phyloP scores from a whole-genome alignment of 805 yeast species.

The Ogataea salicorniae region DNA sequence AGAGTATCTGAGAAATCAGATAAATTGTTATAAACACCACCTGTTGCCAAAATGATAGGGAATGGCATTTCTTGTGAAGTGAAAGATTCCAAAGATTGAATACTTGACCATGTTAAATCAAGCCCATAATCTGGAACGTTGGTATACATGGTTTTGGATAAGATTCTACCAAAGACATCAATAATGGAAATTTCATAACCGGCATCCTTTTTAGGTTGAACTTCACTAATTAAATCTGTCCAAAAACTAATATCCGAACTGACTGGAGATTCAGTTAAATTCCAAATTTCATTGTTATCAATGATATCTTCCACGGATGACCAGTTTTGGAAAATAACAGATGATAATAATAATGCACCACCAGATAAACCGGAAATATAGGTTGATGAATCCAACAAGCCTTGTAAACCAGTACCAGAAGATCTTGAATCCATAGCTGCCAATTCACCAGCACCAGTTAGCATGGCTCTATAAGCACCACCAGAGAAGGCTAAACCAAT shows the following conservation, averaged over 20 bases:
- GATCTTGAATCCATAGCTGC: slow-evolving; percentile 74
- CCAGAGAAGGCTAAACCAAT: slow-evolving; percentile 67
- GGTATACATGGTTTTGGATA: slow-evolving; percentile 62
- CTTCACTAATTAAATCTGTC: slow-evolving; percentile 43
- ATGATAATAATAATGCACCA: slow-evolving; percentile 69
- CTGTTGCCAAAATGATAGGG: slow-evolving; percentile 59
- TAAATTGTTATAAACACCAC: slow-evolving; percentile 46
- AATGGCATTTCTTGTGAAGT: slow-evolving; percentile 59
- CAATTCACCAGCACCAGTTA: slow-evolving; percentile 77
- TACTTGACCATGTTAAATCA: slow-evolving; percentile 49
- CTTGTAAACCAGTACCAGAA: slow-evolving; percentile 34
- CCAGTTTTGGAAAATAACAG: slow-evolving; percentile 66
- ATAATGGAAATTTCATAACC: slow-evolving; percentile 61
- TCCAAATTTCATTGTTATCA: slow-evolving; percentile 50
- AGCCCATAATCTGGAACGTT: slow-evolving; percentile 55
- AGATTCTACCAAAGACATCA: slow-evolving; percentile 68
- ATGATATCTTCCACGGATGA: slow-evolving; percentile 55
- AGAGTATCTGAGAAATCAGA: slow-evolving; percentile 55
- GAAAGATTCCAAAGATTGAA: slow-evolving; percentile 54
- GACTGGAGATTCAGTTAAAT: slow-evolving; percentile 53
- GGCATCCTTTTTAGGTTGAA: slow-evolving; percentile 43
- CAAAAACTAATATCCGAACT: slow-evolving; percentile 48
- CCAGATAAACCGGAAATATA: slow-evolving; percentile 76
- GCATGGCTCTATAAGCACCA: slow-evolving; percentile 85
- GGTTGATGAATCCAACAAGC: slow-evolving; percentile 65